Evolutionary conservation across 2,329 filamentous ascomycete genomes (phyloP), one percentile per base, ranked within the genome.

Genomic region (Aspergillus pseudonomiae): DNA sequence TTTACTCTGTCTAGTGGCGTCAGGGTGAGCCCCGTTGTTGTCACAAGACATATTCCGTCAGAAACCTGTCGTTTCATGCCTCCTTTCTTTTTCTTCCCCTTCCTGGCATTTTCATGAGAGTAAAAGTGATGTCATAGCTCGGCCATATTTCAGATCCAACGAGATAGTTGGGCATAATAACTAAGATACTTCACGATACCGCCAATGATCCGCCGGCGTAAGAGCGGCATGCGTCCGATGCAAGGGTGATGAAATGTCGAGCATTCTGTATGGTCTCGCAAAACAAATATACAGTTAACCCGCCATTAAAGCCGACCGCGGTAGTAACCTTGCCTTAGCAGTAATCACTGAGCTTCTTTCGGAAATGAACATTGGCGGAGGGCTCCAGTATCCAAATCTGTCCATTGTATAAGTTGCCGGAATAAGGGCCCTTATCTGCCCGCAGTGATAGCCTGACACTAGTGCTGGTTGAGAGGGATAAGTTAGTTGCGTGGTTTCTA

Each of bases 171-270:
- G 11, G 30, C 4, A 39, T 21, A 36, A 36, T 39, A 6, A 5
- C 11, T 39, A 60, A 24, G 57, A 64, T 65, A 62, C 60, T 62
- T 65, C 57, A 45, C 48, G 48, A 60, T 58, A 59, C 52, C 53
- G 63, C 52, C 62, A 60, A 66, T 65, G 59, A 63, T 59, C 21
- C 60, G 59, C 57, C 53, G 50, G 64, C 60, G 55, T 50, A 56
- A 41, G 46, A 58, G 43, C 57, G 26, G 54, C 53, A 41, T 32
- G 53, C 62, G 55, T 30, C 36, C 57, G 21, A 69, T 43, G 66
- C 63, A 65, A 65, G 60, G 63, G 60, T 52, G 63, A 63, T 58
- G 24, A 26, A 57, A 41, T 26, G 12, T 46, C 24, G 28, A 21
- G 53, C 57, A 54, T 52, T 53, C 57, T 54, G 54, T 48, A 59